Base-by-base conservation (phyloP, 2,329 filamentous ascomycete genomes). In the Microdochium nivale region DNA sequence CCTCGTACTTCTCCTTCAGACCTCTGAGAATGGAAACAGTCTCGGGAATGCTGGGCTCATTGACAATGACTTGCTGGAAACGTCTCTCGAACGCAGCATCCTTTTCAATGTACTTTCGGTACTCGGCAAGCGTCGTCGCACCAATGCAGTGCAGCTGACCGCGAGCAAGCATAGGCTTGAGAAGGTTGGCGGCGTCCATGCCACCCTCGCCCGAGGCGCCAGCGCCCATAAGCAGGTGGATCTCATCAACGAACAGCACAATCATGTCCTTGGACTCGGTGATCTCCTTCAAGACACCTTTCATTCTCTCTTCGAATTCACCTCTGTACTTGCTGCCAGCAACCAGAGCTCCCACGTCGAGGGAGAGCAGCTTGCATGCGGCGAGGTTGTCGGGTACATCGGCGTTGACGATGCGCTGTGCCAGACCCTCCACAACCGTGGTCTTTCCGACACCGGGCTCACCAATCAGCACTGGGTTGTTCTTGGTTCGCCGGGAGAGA, bases 281-380 rank as follows among this genome's bases (percentile, higher is more conserved):
- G 53, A 99, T 96, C 73, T 99, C 94, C 70, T 97, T 99, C 62
- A 99, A 71, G 4, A 99, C 94, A 51, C 92, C 91, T 80, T 99
- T 99, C 91, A 99, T 97, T 60, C 94, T 84, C 77, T 99, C 94
- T 69, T 99, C 94, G 54, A 99, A 99, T 69, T 99, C 94, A 74
- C 94, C 94, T 49, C 94, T 86, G 75, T 95, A 99, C 73, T 99
- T 99, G 81, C 90, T 96, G 59, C 94, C 94, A 53, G 94, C 94
- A 56, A 99, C 92, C 52, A 99, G 77, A 24, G 92, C 88, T 61
- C 94, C 94, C 48, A 99, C 92, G 64, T 99, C 94, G 47, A 99
- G 83, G 3, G 94, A 96, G 52, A 99, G 84, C 54, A 99, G 78
- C 68, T 88, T 94, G 80, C 94, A 99, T 54, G 89, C 86, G 50